Evolutionary conservation across 179 eudicot genomes (phyloP).

Genomic region (Gypsophila paniculata): DNA sequence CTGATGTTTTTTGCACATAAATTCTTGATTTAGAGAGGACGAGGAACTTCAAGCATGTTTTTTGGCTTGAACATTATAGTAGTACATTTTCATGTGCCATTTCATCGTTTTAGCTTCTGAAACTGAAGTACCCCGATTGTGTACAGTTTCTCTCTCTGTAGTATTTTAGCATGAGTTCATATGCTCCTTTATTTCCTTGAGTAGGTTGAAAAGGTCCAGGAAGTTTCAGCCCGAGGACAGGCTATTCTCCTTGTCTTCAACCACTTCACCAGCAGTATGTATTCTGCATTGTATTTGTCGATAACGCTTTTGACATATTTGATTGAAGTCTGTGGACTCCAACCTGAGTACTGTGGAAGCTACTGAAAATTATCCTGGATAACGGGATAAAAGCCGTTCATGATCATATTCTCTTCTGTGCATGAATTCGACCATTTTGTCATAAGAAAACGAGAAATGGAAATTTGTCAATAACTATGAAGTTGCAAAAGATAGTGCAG

Average conservation of each 20-base stretch:
- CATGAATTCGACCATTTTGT: not conserved
- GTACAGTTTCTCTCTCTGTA: not conserved
- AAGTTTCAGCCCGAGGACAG: conserved; percentile 96
- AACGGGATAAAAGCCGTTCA: not conserved
- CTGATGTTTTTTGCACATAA: not conserved
- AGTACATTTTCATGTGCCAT: not conserved
- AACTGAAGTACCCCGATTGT: not conserved
- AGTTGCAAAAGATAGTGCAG: not conserved
- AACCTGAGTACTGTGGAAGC: not conserved
- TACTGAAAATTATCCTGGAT: not conserved
- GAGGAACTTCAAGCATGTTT: not conserved
- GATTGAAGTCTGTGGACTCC: conserved; percentile 2
- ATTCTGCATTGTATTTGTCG: conserved; percentile 17
- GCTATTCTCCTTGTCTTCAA: conserved; percentile 84
- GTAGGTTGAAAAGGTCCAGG: conserved; percentile 83
- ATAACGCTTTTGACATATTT: not conserved
- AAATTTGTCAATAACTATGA: not conserved
- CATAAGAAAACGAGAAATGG: not conserved
- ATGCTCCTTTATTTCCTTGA: conserved; percentile 20
- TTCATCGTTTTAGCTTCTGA: not conserved
- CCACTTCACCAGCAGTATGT: conserved; percentile 90
- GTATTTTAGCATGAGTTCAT: not conserved
- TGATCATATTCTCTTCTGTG: not conserved
- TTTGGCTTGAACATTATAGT: not conserved
- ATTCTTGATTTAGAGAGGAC: conserved; percentile 2